Base-by-base conservation (phyloP, 345 rosid genomes). In the Passiflora organensis region DNA sequence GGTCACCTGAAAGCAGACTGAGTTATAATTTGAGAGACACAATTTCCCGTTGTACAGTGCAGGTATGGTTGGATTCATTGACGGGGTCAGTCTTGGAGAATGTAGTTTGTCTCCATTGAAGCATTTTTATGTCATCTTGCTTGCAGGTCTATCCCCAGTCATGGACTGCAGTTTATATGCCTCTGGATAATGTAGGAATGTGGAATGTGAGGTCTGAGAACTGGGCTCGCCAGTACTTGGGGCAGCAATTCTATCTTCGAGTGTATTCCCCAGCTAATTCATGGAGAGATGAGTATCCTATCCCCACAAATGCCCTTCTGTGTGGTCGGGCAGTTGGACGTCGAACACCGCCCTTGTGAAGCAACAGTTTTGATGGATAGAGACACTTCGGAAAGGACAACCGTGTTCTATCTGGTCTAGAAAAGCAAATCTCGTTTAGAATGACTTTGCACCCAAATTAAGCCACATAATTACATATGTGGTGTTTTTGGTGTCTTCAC, bases 181-280 rank as follows among this genome's bases (percentile, higher is more conserved):
- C 93, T 13, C 34, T 85, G 58, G 93, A 85, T 67, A 85, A 82
- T 15, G 88, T 82, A 22, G 93, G 93, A 46, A 82, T 85, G 87
- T 85, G 91, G 91, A 85, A 80, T 45, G 54, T 85, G 50, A 78
- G 91, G 67, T 85, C 88, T 0, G 87, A 82, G 75, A 78, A 78
- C 67, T 85, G 88, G 91, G 79, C 62, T 14, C 77, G 75, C 19
- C 87, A 78, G 48, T 82, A 85, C 67, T 57, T 85, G 20, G 93
- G 88, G 22, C 93, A 85, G 32, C 93, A 85, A 58, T 80, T 85
- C 62, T 85, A 85, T 62, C 74, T 82, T 20, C 75, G 84, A 0
- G 80, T 85, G 0, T 74, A 70, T 68, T 79, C 87, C 0, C 46
- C 81, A 1, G 73, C 80, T 20, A 82, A 76, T 47, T 80, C 93